These are phyloP conservation scores for Adansonia gregorii DNA, from an alignment of 441 rosid genomes.

Conservation along the genomic window DNA sequence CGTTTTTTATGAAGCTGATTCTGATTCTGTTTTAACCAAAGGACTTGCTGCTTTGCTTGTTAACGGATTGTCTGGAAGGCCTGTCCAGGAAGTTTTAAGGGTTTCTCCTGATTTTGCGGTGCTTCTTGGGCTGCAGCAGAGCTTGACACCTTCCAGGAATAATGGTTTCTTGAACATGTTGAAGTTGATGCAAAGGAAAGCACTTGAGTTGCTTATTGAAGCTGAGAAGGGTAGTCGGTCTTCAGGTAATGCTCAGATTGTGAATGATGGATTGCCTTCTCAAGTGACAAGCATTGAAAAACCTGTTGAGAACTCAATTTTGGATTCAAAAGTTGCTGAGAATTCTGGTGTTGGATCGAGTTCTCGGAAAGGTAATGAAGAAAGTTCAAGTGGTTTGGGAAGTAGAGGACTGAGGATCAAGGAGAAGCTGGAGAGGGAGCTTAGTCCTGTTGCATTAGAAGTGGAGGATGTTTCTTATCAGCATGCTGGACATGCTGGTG, in stretches of 20 bases:
- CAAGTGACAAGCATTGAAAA: slow-evolving; percentile 10
- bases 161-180: slow-evolving; percentile 90
- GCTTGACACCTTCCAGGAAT: slow-evolving; percentile 79
- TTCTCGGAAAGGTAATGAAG: slow-evolving; percentile 28
- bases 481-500: slow-evolving; percentile 76
- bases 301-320: slow-evolving; percentile 24
- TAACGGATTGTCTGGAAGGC: slow-evolving; percentile 68
- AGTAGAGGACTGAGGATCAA: slow-evolving; percentile 71
- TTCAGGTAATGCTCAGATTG: slow-evolving; percentile 25
- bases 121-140: slow-evolving; percentile 84
- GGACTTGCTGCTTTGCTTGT: slow-evolving; percentile 87
- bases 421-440: slow-evolving; percentile 66
- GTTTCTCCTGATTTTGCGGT: slow-evolving; percentile 78
- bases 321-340: slow-evolving; percentile 16
- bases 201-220: slow-evolving; percentile 51
- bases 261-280: slow-evolving; percentile 18
- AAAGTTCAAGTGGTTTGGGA: slow-evolving; percentile 47
- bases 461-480: slow-evolving; percentile 72
- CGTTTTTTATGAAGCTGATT: slow-evolving; percentile 81
- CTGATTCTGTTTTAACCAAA: slow-evolving; percentile 79
- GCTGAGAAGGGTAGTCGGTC: slow-evolving; percentile 37
- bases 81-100: slow-evolving; percentile 70
- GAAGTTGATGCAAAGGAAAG: slow-evolving; percentile 86
- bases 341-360: slow-evolving; percentile 22
- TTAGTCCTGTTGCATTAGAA: slow-evolving; percentile 56